Conservation (phyloP, 768 basidiomycete genomes). For the Mycena kentingensis region DNA sequence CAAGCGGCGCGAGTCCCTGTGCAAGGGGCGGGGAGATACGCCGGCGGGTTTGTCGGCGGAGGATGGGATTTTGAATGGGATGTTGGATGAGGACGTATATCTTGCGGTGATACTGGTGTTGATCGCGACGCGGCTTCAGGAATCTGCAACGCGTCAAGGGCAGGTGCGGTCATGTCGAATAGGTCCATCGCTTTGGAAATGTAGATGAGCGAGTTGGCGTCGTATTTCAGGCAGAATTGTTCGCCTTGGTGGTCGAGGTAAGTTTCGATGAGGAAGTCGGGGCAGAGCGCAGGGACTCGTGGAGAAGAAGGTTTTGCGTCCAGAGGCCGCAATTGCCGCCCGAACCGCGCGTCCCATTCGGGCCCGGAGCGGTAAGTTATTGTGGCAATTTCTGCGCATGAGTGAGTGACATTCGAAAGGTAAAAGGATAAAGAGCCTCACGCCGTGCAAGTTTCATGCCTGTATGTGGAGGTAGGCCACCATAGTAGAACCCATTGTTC, state of each 20-base stretch:
- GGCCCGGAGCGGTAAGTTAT: conserved; percentile 99
- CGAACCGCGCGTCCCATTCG: conserved; percentile 99
- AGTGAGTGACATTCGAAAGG: background rate
- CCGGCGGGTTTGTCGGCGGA: conserved; percentile 69
- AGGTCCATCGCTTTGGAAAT: conserved; percentile 99
- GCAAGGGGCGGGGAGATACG: conserved; percentile 78
- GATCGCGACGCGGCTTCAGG: conserved; percentile 27
- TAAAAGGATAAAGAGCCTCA: conserved; percentile 33
- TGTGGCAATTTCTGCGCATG: conserved; percentile 85
- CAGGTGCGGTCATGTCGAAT: conserved; percentile 88
- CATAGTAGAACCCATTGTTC: conserved; percentile 99
- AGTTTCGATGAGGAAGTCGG: conserved; percentile 97
- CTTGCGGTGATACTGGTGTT: conserved; percentile 21
- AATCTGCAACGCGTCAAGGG: conserved; percentile 72
- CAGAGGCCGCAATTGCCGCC: conserved; percentile 62
- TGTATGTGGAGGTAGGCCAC: conserved; percentile 89
- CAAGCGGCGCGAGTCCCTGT: conserved; percentile 73
- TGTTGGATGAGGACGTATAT: conserved; percentile 36
- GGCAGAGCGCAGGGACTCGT: conserved; percentile 78
- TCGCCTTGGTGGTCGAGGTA: conserved; percentile 98
- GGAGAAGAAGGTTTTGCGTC: conserved; percentile 32
- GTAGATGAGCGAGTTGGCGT: conserved; percentile 98
- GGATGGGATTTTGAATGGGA: conserved; percentile 72
- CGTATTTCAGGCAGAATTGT: conserved; percentile 97
- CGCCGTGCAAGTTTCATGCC: conserved; percentile 99